These are phyloP conservation scores for Castanospermum australe DNA, from an alignment of 306 rosid species.

Conservation along the genomic window DNA sequence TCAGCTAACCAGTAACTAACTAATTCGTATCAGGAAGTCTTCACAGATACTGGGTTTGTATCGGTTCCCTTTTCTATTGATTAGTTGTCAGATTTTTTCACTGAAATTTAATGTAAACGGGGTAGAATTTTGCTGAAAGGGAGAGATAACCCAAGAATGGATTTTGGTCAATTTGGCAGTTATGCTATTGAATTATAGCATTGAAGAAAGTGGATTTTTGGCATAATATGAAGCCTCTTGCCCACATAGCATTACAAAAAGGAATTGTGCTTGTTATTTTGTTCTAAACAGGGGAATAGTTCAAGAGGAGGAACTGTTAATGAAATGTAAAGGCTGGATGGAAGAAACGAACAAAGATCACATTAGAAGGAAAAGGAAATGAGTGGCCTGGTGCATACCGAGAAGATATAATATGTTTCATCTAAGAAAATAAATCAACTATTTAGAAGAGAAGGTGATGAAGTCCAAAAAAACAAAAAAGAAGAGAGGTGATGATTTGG, in stretches of 20 bases:
- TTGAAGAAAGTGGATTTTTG: not conserved
- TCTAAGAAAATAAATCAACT: conserved; percentile 46
- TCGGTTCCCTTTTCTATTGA: not conserved
- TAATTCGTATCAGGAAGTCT: too few species aligned
- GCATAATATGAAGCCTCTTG: too few species aligned
- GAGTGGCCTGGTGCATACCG: conserved; percentile 35
- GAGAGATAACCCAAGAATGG: too few species aligned
- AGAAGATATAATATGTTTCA: conserved; percentile 41
- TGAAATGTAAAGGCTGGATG: conserved; percentile 62
- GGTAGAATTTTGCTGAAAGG: too few species aligned
- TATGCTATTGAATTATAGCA: not conserved
- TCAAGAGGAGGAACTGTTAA: conserved; percentile 49
- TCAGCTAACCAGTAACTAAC: too few species aligned
- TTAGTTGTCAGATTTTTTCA: too few species aligned
- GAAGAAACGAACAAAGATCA: conserved; percentile 61
- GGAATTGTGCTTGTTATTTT: not conserved
- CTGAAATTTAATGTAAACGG: too few species aligned
- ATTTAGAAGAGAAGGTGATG: conserved; percentile 59
- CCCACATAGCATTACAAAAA: too few species aligned
- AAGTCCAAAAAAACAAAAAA: too few species aligned
- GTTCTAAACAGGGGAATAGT: conserved; percentile 36
- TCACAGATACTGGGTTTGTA: conserved; percentile 46
- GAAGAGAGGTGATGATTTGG: conserved; percentile 65
- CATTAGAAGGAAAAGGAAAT: conserved; percentile 60
- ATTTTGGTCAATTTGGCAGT: too few species aligned